A percentile compares a stretch with the other conserved stretches of the same genome.
Conservation (phyloP, 495 filamentous ascomycete species). For the Penicillium atrosanguineum region DNA sequence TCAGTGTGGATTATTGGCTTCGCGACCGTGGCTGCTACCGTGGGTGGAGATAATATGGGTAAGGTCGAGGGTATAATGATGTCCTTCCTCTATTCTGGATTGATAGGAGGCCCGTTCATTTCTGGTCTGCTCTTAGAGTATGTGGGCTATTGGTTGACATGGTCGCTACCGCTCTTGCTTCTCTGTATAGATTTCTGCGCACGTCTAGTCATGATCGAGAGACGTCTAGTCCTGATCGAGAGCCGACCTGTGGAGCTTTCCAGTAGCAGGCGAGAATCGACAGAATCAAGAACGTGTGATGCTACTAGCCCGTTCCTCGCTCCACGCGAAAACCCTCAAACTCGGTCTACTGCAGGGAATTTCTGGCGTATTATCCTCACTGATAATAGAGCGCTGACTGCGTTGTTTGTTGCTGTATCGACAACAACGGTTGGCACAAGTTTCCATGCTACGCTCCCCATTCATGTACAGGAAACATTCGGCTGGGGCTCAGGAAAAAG, state of each 20-base stretch:
- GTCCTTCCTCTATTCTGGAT: constrained; percentile 14
- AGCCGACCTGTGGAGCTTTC: not conserved
- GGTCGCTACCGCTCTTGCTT: constrained; percentile 22
- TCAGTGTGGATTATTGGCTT: constrained; percentile 25
- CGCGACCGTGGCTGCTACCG: constrained; percentile 22
- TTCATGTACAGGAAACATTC: constrained; percentile 7
- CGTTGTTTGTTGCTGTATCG: not conserved
- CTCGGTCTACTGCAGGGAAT: not conserved
- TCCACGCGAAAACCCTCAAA: not conserved
- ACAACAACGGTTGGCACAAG: not conserved
- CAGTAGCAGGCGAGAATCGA: not conserved
- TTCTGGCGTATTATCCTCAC: not conserved
- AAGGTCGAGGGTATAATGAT: constrained; percentile 20
- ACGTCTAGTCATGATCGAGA: constrained; percentile 29
- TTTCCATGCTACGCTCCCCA: constrained; percentile 7
- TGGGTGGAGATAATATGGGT: constrained; percentile 19
- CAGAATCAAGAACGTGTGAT: not conserved
- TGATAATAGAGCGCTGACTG: not conserved
- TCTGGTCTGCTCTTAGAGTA: constrained; percentile 24
- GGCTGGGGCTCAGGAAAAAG: not conserved
- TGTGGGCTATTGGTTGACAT: constrained; percentile 28
- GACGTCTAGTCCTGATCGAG: too few relatives aligned
- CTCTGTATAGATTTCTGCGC: constrained; percentile 22
- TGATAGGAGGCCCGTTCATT: constrained; percentile 18
- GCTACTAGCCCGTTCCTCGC: not conserved